Evolutionary conservation across 257 asterid species (phyloP).

Genomic region (Nicotiana tabacum): DNA sequence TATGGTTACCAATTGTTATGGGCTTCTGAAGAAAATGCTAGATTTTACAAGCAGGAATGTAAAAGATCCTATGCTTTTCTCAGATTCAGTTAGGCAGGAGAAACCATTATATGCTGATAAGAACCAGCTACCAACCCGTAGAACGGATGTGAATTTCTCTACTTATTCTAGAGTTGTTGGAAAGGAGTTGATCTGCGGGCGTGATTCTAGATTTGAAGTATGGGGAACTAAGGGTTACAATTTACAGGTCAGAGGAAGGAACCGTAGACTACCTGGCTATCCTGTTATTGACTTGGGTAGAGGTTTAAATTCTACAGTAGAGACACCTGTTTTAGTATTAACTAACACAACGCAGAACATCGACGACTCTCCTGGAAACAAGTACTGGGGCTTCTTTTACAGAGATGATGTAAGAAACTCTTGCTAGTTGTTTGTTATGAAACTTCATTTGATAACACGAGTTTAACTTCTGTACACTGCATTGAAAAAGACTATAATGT

Average conservation of each 20-base stretch:
- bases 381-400: slow-evolving; percentile 60
- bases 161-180: slow-evolving; percentile 66
- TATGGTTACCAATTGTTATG: slow-evolving; percentile 94
- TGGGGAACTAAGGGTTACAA: slow-evolving; percentile 87
- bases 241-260: slow-evolving; percentile 67
- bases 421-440: neutral
- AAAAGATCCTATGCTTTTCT: slow-evolving; percentile 72
- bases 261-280: slow-evolving; percentile 69
- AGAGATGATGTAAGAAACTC: slow-evolving; percentile 69
- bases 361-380: slow-evolving; percentile 42
- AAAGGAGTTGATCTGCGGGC: slow-evolving; percentile 70
- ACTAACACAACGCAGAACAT: slow-evolving; percentile 28
- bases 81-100: slow-evolving; percentile 57
- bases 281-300: slow-evolving; percentile 43
- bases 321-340: slow-evolving; percentile 19
- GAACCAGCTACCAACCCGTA: slow-evolving; percentile 78
- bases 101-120: slow-evolving; percentile 53
- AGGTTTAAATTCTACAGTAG: slow-evolving; percentile 52
- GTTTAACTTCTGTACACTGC: too few relatives aligned
- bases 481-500: too few relatives aligned
- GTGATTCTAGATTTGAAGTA: slow-evolving; percentile 85
- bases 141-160: slow-evolving; percentile 91
- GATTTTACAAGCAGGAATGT: slow-evolving; percentile 60
- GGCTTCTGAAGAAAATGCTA: slow-evolving; percentile 84
- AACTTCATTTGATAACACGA: neutral